Evolutionary conservation across 2,329 filamentous ascomycete genomes (phyloP), one percentile per base, ranked within the genome.

Genomic region (Neurospora sp.): DNA sequence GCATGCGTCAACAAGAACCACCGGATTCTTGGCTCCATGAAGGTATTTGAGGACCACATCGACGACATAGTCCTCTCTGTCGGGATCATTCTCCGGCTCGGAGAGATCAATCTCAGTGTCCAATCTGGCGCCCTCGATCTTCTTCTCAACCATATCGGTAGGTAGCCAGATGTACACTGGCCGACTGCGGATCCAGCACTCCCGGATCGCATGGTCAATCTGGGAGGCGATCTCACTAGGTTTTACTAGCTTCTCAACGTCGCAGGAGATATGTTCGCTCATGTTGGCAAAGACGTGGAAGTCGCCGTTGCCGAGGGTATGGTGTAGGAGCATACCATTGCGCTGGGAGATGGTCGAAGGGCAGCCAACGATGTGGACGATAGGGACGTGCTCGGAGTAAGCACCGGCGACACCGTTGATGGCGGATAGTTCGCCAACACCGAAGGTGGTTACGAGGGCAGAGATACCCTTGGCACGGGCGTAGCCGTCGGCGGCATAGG

Each of bases 151-250:
- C 84, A 96, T 91, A 77, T 97, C 92, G 17, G 91, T 92, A 2
- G 93, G 92, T 8, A 97, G 83, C 77, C 90, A 90, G 75, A 97
- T 89, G 80, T 97, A 97, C 67, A 96, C 91, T 2, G 93, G 93
- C 23, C 91, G 86, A 71, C 89, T 92, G 70, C 87, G 84, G 65
- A 92, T 80, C 82, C 87, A 92, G 78, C 92, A 96, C 80, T 93
- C 85, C 39, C 87, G 86, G 37, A 97, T 85, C 3, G 91, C 88
- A 75, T 92, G 85, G 78, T 97, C 93, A 74, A 97, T 94, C 76
- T 93, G 87, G 15, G 84, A 82, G 10, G 92, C 89, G 57, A 91
- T 91, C 73, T 92, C 89, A 70, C 84, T 80, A 1, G 90, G 87
- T 72, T 92, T 86, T 77, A 88, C 89, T 70, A 97, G 84, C 75